Percentiles rank a stretch among this genome's conserved stretches.
Conservation (phyloP, 2,329 filamentous ascomycete species). For the Alternaria brassicicola region DNA sequence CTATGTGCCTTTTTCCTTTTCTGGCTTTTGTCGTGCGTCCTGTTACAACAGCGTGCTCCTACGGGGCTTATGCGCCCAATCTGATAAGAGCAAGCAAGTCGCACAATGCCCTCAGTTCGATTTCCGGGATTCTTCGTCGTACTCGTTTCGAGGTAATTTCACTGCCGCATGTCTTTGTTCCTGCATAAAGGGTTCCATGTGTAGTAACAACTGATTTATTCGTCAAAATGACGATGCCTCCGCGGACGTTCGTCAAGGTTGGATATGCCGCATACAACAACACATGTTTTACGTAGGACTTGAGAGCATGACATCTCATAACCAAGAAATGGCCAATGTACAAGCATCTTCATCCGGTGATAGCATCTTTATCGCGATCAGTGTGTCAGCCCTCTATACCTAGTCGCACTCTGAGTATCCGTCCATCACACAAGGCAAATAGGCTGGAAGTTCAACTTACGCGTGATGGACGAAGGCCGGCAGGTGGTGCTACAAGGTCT, state of each 20-base stretch:
- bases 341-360: neutral
- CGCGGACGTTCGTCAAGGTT: neutral
- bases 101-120: neutral
- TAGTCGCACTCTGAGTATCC: neutral
- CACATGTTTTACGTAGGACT: neutral
- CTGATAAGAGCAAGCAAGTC: neutral
- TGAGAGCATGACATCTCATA: neutral
- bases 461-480: neutral
- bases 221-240: neutral
- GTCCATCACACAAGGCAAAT: neutral
- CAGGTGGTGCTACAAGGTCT: neutral
- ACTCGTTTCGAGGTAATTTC: neutral
- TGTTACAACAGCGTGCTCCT: neutral
- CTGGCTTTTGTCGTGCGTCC: neutral
- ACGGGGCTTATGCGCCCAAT: neutral
- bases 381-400: neutral
- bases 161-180: neutral
- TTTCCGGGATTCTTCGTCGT: too few relatives aligned
- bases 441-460: neutral
- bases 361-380: neutral
- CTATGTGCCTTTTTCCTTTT: neutral
- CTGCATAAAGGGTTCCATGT: neutral
- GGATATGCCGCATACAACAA: neutral
- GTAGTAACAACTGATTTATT: neutral
- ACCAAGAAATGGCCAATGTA: neutral